Conservation (phyloP, 768 basidiomycete genomes). For the Mycena indigotica region DNA sequence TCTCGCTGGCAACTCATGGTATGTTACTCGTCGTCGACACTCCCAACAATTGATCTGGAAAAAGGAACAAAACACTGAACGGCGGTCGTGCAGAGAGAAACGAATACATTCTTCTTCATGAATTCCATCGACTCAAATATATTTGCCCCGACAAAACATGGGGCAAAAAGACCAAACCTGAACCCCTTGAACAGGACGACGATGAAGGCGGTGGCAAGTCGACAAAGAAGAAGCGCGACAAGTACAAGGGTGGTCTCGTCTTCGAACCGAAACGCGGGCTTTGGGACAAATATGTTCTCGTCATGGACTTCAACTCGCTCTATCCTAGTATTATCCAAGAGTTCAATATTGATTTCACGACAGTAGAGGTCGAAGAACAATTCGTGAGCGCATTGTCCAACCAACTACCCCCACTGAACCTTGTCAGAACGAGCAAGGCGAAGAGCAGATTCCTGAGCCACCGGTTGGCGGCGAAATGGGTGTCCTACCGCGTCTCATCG, state of each 20-base stretch:
- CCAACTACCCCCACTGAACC: neutral
- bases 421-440: conserved; percentile 43
- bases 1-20: conserved; percentile 97
- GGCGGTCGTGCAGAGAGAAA: conserved; percentile 98
- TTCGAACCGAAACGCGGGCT: conserved; percentile 95
- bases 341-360: conserved; percentile 99
- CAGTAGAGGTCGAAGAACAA: conserved; percentile 75
- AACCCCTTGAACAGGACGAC: conserved; percentile 52
- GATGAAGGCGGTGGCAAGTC: conserved; percentile 55
- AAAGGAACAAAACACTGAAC: conserved; percentile 94
- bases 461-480: conserved; percentile 79
- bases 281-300: conserved; percentile 95
- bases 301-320: conserved; percentile 99
- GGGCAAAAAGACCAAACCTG: conserved; percentile 69
- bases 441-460: conserved; percentile 90
- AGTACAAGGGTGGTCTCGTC: conserved; percentile 98
- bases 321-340: conserved; percentile 99
- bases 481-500: conserved; percentile 94
- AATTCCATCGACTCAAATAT: conserved; percentile 95
- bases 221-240: conserved; percentile 78
- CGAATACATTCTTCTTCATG: conserved; percentile 97
- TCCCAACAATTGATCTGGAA: neutral
- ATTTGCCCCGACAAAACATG: conserved; percentile 94
- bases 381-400: conserved; percentile 20
- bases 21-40: neutral